Evolutionary conservation across 192 early-diverging fungal species (phyloP).

Genomic region (Backusella morwellensis): DNA sequence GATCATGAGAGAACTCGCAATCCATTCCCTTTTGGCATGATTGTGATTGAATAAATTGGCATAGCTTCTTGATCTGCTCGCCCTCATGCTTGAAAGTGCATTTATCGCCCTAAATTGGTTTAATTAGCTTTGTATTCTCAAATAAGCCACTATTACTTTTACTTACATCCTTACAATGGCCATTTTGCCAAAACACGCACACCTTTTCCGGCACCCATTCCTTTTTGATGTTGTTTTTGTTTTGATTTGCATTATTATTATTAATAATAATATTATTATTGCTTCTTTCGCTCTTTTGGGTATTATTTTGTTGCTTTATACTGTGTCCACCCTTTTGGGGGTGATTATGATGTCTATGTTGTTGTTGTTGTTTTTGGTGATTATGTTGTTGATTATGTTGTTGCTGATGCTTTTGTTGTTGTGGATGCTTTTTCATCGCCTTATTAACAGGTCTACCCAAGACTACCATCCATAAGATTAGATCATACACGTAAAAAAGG

Average conservation of each 20-base stretch:
- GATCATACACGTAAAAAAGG: neutral
- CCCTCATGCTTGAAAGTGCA: slow-evolving; percentile 19
- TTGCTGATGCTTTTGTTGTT: neutral
- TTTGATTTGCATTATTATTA: too few relatives aligned
- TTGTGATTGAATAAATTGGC: slow-evolving; percentile 19
- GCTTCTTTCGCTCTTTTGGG: neutral
- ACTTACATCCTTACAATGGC: slow-evolving; percentile 12
- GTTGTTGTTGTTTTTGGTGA: neutral
- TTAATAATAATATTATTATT: neutral
- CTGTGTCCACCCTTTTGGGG: neutral
- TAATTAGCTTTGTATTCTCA: neutral
- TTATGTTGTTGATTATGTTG: neutral
- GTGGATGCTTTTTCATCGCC: neutral
- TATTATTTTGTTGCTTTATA: neutral
- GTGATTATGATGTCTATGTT: neutral
- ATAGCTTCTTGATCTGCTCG: neutral
- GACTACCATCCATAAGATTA: neutral
- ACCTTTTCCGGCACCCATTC: neutral
- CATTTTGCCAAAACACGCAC: neutral
- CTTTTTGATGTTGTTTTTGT: too few relatives aligned
- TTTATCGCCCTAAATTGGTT: slow-evolving; percentile 13
- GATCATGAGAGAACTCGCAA: slow-evolving; percentile 28
- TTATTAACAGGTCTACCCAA: neutral
- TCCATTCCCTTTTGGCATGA: slow-evolving; percentile 21
- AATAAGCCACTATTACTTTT: neutral